Percentiles rank a stretch among this genome's conserved stretches.
These are phyloP conservation scores for Saccharomyces hybrid DNA, from an alignment of 1,139 yeast genomes.

Conservation along the genomic window DNA sequence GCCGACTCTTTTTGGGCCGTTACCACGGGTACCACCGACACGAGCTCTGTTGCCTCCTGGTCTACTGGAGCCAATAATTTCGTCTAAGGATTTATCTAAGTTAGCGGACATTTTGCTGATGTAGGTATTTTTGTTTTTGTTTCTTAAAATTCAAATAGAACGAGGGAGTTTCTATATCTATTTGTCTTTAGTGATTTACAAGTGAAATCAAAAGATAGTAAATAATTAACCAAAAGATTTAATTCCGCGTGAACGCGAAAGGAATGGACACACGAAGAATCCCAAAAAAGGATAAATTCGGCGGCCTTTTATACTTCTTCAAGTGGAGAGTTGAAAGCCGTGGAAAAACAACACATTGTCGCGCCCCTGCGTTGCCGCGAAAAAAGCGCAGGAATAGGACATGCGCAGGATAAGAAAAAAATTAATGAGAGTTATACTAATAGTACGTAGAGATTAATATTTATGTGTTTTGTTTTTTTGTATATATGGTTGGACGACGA, in stretches of 20 bases:
- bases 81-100: constrained; percentile 92
- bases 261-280: neutral
- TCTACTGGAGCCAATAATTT: constrained; percentile 61
- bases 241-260: neutral
- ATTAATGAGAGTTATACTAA: neutral
- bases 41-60: constrained; percentile 38
- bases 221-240: no score
- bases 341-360: neutral
- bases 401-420: neutral
- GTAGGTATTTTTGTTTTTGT: constrained; percentile 1
- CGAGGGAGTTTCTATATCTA: neutral
- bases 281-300: neutral
- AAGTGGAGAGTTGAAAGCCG: neutral
- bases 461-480: neutral
- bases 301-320: constrained; percentile 2
- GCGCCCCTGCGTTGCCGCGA: neutral
- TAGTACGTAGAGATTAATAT: neutral
- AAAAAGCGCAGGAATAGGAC: neutral
- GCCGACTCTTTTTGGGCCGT: constrained; percentile 27
- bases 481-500: neutral
- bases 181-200: neutral
- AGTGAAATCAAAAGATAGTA: neutral
- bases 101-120: constrained; percentile 46
- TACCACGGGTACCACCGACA: constrained; percentile 36
- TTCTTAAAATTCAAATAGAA: neutral